Percentiles rank a stretch among this genome's conserved stretches.
These are phyloP conservation scores for Lodderomyces pseudojiufengensis DNA, from an alignment of 1,139 yeast genomes.

Conservation along the genomic window DNA sequence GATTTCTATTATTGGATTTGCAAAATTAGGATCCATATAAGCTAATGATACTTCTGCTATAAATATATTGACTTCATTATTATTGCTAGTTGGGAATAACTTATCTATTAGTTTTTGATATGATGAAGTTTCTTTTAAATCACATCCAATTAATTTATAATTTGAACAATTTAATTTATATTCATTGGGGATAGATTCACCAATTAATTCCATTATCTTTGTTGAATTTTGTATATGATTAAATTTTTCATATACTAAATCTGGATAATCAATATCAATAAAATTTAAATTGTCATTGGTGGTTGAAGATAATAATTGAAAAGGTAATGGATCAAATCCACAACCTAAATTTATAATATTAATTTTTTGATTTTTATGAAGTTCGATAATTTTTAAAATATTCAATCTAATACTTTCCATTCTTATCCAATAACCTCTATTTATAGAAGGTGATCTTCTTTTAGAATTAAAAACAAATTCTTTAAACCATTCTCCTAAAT, in stretches of 20 bases:
- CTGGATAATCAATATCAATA: constrained; percentile 76
- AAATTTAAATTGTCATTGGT: constrained; percentile 30
- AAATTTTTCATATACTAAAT: constrained; percentile 52
- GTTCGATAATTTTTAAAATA: constrained; percentile 41
- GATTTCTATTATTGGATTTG: constrained; percentile 59
- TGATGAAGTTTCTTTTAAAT: constrained; percentile 48
- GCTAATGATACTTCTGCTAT: constrained; percentile 84
- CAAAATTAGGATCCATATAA: constrained; percentile 66
- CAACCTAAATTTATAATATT: constrained; percentile 72
- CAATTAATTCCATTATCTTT: constrained; percentile 49
- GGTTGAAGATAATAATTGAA: constrained; percentile 45
- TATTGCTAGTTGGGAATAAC: constrained; percentile 5
- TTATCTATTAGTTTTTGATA: constrained; percentile 30
- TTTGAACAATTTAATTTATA: constrained; percentile 36
- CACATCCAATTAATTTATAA: constrained; percentile 69
- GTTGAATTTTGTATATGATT: constrained; percentile 46
- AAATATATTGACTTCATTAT: constrained; percentile 46
- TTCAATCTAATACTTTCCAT: constrained; percentile 65
- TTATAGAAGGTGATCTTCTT: constrained; percentile 76
- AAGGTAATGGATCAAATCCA: constrained; percentile 79
- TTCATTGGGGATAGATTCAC: constrained; percentile 19
- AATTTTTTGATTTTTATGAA: constrained; percentile 16
- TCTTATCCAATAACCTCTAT: constrained; percentile 81
- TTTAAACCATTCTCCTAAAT: constrained; percentile 52
- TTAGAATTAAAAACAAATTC: constrained; percentile 66